Evolutionary conservation across 352 stramenopile genomes (phyloP), one percentile per base, ranked within the genome.

Genomic region (Pythium aphanidermatum): DNA sequence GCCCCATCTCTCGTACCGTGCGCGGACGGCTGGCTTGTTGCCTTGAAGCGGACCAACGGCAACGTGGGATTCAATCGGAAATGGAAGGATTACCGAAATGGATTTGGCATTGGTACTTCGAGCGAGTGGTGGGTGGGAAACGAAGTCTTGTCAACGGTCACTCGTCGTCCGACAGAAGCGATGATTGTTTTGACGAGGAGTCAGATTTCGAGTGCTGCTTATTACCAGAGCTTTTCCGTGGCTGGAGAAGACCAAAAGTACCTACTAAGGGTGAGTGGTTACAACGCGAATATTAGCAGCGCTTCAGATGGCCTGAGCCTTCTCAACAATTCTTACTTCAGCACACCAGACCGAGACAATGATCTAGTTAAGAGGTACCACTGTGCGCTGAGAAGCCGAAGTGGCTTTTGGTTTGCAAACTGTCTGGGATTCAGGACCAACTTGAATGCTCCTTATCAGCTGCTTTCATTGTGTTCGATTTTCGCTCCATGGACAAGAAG

Each of bases 121-220:
- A 70, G 43, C 50, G 69, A 84, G 38, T 84, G 72, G 72, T 84
- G 65, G 64, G 54, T 84, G n/a, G 72, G 72, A 20, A 84, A 84
- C 45, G 50, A 61, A 3, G 17, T 68, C 9, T 35, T 85, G 16
- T 55, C 64, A 5, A 20, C 46, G 1, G 64, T 78, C 28, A 78
- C 72, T 14, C 54, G 38, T 12, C 47, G 56, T 17, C 16, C 45
- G 16, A 74, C 61, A 1, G 59, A 85, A 42, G 70, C 68, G 12
- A 68, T 74, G 38, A 31, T 85, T 7, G 59, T 82, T 8, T 46
- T 80, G n/a, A 80, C 69, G 2, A 82, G 80, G 44, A 53, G 60
- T 25, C 59, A 67, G 30, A 37, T 66, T 12, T 67, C 63, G 7
- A 69, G 47, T 19, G 68, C 60, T 0, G 72, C 69, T 2, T 52